A percentile compares a stretch with the other conserved stretches of the same genome.
Conservation (phyloP, 2,329 filamentous ascomycete species). For the Arachnomyces sp. region DNA sequence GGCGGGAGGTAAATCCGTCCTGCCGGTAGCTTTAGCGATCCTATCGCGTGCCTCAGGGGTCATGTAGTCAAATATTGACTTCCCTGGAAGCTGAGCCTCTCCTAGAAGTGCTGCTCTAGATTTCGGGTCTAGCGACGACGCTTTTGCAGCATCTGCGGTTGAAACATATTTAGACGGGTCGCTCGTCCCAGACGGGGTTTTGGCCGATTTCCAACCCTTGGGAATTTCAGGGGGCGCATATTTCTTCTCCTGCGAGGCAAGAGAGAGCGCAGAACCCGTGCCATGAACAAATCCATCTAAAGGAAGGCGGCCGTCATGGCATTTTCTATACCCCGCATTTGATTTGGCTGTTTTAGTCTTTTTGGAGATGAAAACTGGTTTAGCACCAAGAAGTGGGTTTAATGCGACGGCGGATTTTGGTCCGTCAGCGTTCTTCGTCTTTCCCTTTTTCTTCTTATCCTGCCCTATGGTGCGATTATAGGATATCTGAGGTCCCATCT, state of each 20-base stretch:
- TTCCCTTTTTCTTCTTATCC: conserved; percentile 70
- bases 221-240: conserved; percentile 38
- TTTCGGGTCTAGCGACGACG: conserved; percentile 65
- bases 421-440: conserved; percentile 31
- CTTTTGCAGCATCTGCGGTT: conserved; percentile 67
- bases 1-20: conserved; percentile 65
- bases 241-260: conserved; percentile 36
- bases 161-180: conserved; percentile 48
- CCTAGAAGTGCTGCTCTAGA: conserved; percentile 71
- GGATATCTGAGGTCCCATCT: conserved; percentile 80
- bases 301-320: conserved; percentile 73
- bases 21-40: conserved; percentile 67
- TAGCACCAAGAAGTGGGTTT: conserved; percentile 57
- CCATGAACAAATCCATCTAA: conserved; percentile 72
- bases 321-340: conserved; percentile 53
- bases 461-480: conserved; percentile 76
- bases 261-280: conserved; percentile 41
- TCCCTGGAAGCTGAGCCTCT: conserved; percentile 72
- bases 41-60: conserved; percentile 67
- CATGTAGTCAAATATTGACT: conserved; percentile 93
- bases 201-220: conserved; percentile 61
- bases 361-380: conserved; percentile 68
- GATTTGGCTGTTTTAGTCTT: conserved; percentile 41
- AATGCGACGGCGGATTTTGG: conserved; percentile 37
- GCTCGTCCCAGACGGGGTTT: conserved; percentile 31